Evolutionary conservation across 441 rosid genomes (phyloP).

Genomic region (Daphne laureola): DNA sequence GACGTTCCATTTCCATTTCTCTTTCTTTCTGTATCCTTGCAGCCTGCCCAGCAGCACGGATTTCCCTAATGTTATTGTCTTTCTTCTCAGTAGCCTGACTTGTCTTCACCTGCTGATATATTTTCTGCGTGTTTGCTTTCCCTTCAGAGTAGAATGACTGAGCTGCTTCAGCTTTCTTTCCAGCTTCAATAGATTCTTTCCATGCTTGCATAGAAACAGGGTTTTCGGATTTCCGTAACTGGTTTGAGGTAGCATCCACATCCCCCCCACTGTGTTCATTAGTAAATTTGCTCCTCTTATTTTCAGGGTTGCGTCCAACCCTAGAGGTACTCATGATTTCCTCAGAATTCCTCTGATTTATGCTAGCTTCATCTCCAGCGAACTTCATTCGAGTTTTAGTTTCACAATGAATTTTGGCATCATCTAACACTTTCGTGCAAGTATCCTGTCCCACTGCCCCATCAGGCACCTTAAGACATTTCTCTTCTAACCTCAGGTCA

Average conservation of each 20-base stretch:
- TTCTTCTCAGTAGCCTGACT: conserved; percentile 25
- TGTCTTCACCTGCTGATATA: conserved; percentile 23
- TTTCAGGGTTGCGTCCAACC: conserved; percentile 19
- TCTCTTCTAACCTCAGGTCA: conserved; percentile 18
- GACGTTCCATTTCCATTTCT: conserved; percentile 50
- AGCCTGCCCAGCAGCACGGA: conserved; percentile 25
- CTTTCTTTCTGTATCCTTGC: conserved; percentile 55
- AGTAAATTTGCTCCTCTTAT: conserved; percentile 27
- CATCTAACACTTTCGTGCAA: conserved; percentile 20
- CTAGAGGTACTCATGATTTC: conserved; percentile 18
- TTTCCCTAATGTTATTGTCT: conserved; percentile 27
- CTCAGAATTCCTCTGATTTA: conserved; percentile 25
- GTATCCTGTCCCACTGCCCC: conserved; percentile 14
- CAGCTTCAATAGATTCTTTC: conserved; percentile 27
- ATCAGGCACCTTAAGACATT: conserved; percentile 11
- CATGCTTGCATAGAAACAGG: conserved; percentile 26
- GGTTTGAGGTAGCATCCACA: conserved; percentile 18
- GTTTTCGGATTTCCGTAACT: conserved; percentile 27
- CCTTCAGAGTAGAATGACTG: conserved; percentile 24
- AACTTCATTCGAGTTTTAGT: conserved; percentile 18
- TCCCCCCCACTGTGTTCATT: conserved; percentile 24
- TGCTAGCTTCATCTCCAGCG: conserved; percentile 19
- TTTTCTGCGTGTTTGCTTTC: conserved; percentile 22
- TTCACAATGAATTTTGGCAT: conserved; percentile 8
- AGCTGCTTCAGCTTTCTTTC: conserved; percentile 24